Evolutionary conservation across 805 yeast species (phyloP), one percentile per base, ranked within the genome.

Genomic region (Wickerhamiella kazuoi): DNA sequence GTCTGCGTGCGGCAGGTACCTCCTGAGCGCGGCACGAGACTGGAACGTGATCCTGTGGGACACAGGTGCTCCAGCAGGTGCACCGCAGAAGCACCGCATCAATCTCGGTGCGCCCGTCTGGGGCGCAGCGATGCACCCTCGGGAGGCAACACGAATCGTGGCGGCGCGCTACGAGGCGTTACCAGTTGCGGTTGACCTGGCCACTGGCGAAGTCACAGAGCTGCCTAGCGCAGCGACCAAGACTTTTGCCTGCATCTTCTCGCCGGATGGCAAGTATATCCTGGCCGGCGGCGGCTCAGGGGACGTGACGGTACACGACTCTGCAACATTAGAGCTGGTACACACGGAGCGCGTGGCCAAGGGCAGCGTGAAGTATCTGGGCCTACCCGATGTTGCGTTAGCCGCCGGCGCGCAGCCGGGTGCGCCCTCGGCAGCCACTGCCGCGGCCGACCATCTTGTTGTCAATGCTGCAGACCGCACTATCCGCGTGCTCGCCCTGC

Each of bases 21-120:
- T 86, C 1, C 59, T 86, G 3, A 66, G 80, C 3, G 64, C 83
- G 13, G 72, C 86, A 0, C 72, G 83, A 49, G 96, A 87, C 55
- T 84, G 94, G 90, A 67, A 65, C 37, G 70, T 78, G 32, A 72
- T 77, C 36, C 52, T 84, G 23, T 86, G 95, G 94, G 94, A 83
- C 58, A 56, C 86, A 46, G 56, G 20, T 6, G 7, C 31, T 5
- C n/a, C 31, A 6, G 31, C 17, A 6, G 16, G 13, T 4, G 4
- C 20, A 4, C 13, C 34, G 34, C 15, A 8, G 15, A 8, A 6
- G 15, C 31, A 29, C 31, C 6, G 21, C 4, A 31, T 31, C 34
- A 31, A 31, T 21, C 16, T 18, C 11, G 34, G 74, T 39, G 71
- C 79, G 0, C 82, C 93, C 1, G 67, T 81, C 2, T 80, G 93